These are phyloP conservation scores for Ichthyophthirius multifiliis DNA, from an alignment of 169 alveolate genomes.

Conservation along the genomic window DNA sequence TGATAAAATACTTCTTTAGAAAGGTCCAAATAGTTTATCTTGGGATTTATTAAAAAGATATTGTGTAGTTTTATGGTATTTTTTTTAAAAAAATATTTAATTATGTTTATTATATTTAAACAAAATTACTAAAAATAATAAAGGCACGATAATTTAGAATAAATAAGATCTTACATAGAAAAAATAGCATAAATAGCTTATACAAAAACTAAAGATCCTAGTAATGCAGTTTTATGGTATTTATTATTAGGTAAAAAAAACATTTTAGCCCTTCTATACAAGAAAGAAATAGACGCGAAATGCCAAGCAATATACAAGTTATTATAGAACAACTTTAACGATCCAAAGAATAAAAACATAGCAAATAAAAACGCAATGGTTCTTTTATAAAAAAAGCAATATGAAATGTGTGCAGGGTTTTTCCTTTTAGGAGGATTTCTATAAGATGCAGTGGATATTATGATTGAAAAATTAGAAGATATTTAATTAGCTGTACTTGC, in stretches of 20 bases:
- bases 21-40: background rate
- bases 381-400: background rate
- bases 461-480: conserved; percentile 17
- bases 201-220: background rate
- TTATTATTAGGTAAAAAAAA: background rate
- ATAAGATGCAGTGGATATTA: background rate
- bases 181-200: background rate
- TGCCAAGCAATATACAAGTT: too few species aligned
- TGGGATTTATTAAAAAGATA: conserved; percentile 8
- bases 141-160: background rate
- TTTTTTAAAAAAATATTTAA: too few species aligned
- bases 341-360: background rate
- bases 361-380: background rate
- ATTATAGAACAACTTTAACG: too few species aligned
- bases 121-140: background rate
- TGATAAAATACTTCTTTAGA: background rate
- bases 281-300: too few species aligned
- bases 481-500: conserved; percentile 1
- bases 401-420: background rate
- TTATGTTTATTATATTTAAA: background rate
- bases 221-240: conserved; percentile 5
- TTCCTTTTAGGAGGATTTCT: background rate
- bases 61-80: background rate
- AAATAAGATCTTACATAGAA: background rate
- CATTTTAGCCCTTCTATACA: too few species aligned